Base-by-base conservation (phyloP, 2,329 filamentous ascomycete species). In the Fusarium vanettenii region DNA sequence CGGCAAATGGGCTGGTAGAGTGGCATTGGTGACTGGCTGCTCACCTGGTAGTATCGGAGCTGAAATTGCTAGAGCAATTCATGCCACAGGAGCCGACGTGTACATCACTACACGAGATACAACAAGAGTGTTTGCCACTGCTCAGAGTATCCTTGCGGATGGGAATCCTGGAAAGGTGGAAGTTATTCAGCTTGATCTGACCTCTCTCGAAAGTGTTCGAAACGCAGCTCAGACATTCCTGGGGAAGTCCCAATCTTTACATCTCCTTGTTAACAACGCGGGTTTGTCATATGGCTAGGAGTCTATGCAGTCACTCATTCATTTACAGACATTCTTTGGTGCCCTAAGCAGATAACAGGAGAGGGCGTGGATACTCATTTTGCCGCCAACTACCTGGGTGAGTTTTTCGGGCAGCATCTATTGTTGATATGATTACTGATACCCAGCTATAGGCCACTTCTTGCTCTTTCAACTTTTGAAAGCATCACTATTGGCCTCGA, bases 11-110 rank as follows among this genome's bases (percentile, higher is more conserved):
- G 10, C 16, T 18, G 50, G 39, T 2, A 59, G 27, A 27, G 63
- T 65, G 7, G 63, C 50, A 11, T 50, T 65, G 16, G 37, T 59
- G n/a, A 65, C 63, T 45, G 63, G 63, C 1, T 65, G 63, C 22
- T 65, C 63, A 27, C 63, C 63, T 8, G 50, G 52, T 2, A 35
- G 63, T n/a, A 45, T 59, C 9, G 52, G 52, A 35, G 50, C 63
- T 6, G 63, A 65, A 31, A 16, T 59, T 1, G 63, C 63, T 0
- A 59, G 11, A 35, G 63, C 63, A n/a, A 27, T 48, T 18, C 52
- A 59, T 16, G 35, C 50, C 4, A 59, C 52, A 6, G 52, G 63
- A 29, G 63, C 63, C 5, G 52, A 65, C 4, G 29, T 65, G 16
- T 65, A 59, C 31, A 39, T 59, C 5, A 48, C 52, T 6, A 22